phyloP scores from a whole-genome alignment of 257 asterid genomes.

The Ocimum tenuiflorum region DNA sequence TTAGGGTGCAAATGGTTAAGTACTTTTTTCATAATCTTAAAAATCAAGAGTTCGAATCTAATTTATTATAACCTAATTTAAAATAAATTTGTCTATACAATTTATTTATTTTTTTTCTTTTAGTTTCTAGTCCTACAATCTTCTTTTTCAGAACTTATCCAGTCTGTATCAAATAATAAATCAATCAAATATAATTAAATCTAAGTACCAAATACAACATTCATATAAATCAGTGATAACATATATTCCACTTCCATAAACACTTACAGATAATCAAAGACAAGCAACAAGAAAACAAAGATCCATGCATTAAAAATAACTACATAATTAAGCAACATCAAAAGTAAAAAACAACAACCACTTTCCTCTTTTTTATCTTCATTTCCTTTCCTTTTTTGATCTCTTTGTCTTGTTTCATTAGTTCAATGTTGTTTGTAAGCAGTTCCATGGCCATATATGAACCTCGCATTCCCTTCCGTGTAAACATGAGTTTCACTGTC shows the following conservation, averaged over 20 bases:
- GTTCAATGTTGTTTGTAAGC: conserved; percentile 42
- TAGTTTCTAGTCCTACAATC: too few relatives aligned
- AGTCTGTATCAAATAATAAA: too few relatives aligned
- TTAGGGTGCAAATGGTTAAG: too few relatives aligned
- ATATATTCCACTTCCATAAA: conserved; percentile 13
- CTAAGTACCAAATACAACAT: neutral
- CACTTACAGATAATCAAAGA: neutral
- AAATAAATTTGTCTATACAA: too few relatives aligned
- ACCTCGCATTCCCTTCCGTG: conserved; percentile 82
- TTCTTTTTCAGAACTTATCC: too few relatives aligned
- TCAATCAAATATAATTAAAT: too few relatives aligned
- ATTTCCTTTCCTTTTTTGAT: neutral
- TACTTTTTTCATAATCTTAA: too few relatives aligned
- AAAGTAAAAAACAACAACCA: conserved; percentile 12
- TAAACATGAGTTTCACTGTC: conserved; percentile 69
- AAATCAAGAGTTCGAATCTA: too few relatives aligned
- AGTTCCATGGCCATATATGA: conserved; percentile 78
- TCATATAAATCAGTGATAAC: neutral
- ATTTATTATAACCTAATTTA: too few relatives aligned
- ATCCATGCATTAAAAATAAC: conserved; percentile 21
- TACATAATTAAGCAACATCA: conserved; percentile 24
- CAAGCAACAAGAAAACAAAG: conserved; percentile 14
- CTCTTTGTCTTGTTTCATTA: neutral
- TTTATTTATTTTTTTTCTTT: too few relatives aligned
- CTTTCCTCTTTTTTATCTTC: neutral